Evolutionary conservation across 805 yeast species (phyloP).

Genomic region (Candida alai): DNA sequence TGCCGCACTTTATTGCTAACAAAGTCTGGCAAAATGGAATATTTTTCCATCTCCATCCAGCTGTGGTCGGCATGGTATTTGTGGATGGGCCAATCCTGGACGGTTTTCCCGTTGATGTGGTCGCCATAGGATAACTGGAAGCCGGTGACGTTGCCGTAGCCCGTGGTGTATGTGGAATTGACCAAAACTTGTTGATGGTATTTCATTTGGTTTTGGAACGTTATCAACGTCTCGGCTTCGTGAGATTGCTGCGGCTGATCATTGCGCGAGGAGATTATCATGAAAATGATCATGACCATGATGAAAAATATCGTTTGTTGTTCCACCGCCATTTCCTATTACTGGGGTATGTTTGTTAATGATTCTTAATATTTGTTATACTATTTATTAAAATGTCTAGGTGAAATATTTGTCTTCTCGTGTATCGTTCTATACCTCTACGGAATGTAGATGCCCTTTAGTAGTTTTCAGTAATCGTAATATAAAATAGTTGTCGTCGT

Average conservation of each 20-base stretch:
- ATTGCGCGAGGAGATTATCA: conserved; percentile 26
- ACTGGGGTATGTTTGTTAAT: neutral
- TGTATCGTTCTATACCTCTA: no score
- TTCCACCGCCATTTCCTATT: conserved; percentile 21
- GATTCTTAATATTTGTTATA: neutral
- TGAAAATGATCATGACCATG: conserved; percentile 31
- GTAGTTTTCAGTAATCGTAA: no score
- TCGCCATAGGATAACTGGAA: conserved; percentile 63
- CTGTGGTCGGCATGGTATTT: conserved; percentile 37
- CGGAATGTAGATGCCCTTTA: no score
- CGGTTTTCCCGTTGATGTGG: conserved; percentile 39
- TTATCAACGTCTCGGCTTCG: conserved; percentile 23
- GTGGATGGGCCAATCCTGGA: conserved; percentile 58
- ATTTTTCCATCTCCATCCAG: conserved; percentile 45
- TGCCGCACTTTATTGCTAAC: conserved; percentile 45
- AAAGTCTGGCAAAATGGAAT: conserved; percentile 57
- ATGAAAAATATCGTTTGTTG: conserved; percentile 33
- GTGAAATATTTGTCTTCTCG: no score
- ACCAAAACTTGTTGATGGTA: conserved; percentile 21
- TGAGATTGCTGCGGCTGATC: conserved; percentile 24
- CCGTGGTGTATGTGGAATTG: conserved; percentile 43
- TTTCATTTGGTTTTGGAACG: conserved; percentile 22
- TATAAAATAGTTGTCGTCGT: no score
- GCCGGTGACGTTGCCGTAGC: conserved; percentile 75
- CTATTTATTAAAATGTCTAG: neutral